Evolutionary conservation across 2,329 filamentous ascomycete species (phyloP).

Genomic region (Fonsecaea pugnacius): DNA sequence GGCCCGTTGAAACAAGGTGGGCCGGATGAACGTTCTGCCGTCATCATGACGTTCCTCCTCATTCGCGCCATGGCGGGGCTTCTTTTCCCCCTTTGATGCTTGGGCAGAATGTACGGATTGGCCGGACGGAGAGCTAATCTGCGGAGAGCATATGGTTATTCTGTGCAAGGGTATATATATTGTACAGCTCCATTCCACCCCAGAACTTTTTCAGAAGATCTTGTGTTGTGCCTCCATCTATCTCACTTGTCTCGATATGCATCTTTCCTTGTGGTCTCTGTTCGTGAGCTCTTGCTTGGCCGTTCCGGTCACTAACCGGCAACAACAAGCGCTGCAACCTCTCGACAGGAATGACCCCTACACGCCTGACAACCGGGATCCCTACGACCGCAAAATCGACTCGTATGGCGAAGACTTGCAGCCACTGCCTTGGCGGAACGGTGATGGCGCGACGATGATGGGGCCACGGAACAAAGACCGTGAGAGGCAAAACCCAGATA

Average conservation of each 20-base stretch:
- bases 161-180: constrained; percentile 9
- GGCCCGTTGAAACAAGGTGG: background rate
- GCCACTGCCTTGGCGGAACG: constrained; percentile 68
- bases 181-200: constrained; percentile 1
- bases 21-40: constrained; percentile 26
- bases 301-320: constrained; percentile 40
- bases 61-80: constrained; percentile 10
- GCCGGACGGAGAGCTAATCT: background rate
- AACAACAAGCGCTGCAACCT: constrained; percentile 44
- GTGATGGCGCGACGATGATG: constrained; percentile 67
- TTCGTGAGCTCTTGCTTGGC: constrained; percentile 26
- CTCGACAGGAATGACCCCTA: constrained; percentile 24
- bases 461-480: constrained; percentile 72
- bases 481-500: constrained; percentile 71
- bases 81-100: background rate
- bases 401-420: constrained; percentile 30
- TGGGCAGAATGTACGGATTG: constrained; percentile 9
- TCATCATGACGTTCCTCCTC: constrained; percentile 18
- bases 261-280: constrained; percentile 28
- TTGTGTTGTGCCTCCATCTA: constrained; percentile 2
- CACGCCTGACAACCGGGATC: constrained; percentile 29
- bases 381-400: constrained; percentile 32
- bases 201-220: constrained; percentile 6
- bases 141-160: background rate
- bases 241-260: constrained; percentile 20